Base-by-base conservation (phyloP, 2,329 filamentous ascomycete species). In the Ophiostoma sp. region DNA sequence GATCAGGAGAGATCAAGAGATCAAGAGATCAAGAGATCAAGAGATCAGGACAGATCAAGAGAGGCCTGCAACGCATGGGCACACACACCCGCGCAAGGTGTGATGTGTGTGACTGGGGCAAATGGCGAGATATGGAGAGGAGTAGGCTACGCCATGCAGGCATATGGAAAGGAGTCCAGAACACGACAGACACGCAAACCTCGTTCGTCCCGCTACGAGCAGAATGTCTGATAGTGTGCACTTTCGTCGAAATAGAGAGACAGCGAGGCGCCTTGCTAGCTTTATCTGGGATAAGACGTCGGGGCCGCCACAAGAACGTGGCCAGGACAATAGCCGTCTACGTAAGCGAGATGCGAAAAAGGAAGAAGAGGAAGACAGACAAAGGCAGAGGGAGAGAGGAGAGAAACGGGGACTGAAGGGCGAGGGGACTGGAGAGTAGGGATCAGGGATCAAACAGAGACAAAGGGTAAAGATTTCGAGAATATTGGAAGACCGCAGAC, bases 261-360 rank as follows among this genome's bases (percentile, higher is more conserved):
- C 49, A 55, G 8, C 49, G 49, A 55, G 27, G 27, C 27, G n/a
- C 27, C n/a, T 4, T 55, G 18, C 5, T 27, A 27, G 27, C 27
- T 27, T 27, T 27, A 27, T 27, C 27, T 27, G 27, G 1, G 27
- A 27, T 27, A 27, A 27, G 27, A 55, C 27, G 49, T 27, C 49
- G 49, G 49, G 49, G 27, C 49, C 49, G 49, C 49, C 49, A 55
- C 49, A 55, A 27, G 49, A 55, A 55, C 49, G 55, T 62, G 55
- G 55, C 55, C 12, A 38, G 44, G 27, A 62, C 55, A 62, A 62
- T 38, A 62, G 36, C 8, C 44, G 3, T 45, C 44, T 8, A 45
- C 7, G 14, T 12, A 55, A 55, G 49, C 49, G 7, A 55, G 49
- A 11, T 27, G 18, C 14, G 14, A n/a, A 47, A 47, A 47, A 47